phyloP scores from a whole-genome alignment of 768 basidiomycete species.

The Tulasnella sp. region DNA sequence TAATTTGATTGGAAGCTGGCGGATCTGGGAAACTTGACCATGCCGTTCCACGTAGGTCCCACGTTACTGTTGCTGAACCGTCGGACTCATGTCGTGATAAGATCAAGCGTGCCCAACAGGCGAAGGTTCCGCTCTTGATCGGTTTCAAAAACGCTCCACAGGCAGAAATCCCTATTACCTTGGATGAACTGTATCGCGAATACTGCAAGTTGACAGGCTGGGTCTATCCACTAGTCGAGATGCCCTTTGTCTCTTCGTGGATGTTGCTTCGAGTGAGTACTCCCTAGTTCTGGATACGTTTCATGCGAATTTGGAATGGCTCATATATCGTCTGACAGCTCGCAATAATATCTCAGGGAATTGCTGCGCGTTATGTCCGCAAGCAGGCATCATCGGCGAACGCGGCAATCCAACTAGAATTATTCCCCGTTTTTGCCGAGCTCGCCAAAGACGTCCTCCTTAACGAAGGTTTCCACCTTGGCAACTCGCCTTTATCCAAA shows the following conservation, averaged over 20 bases:
- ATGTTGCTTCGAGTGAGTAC: constrained; percentile 70
- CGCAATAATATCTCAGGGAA: constrained; percentile 82
- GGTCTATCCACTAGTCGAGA: constrained; percentile 70
- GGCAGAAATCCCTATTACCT: constrained; percentile 54
- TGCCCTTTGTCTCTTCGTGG: constrained; percentile 81
- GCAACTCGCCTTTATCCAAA: background rate
- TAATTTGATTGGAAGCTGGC: constrained; percentile 51
- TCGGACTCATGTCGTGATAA: background rate
- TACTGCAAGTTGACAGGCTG: constrained; percentile 65
- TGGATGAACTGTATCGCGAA: constrained; percentile 75
- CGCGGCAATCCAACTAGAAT: constrained; percentile 48
- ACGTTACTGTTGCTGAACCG: constrained; percentile 39
- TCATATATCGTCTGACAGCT: constrained; percentile 44
- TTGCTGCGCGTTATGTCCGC: constrained; percentile 78
- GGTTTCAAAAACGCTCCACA: constrained; percentile 62
- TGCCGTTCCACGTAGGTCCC: constrained; percentile 59
- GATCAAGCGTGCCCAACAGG: constrained; percentile 13
- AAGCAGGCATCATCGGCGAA: constrained; percentile 86
- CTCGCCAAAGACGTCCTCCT: constrained; percentile 25
- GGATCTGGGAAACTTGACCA: constrained; percentile 85
- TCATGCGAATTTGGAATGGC: background rate
- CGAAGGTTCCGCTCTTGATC: constrained; percentile 9
- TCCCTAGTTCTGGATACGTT: background rate
- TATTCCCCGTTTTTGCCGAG: constrained; percentile 35
- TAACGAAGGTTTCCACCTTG: background rate